Percentiles rank a stretch among this genome's conserved stretches.
These are phyloP conservation scores for Heritiera fomes DNA, from an alignment of 345 rosid genomes.

Conservation along the genomic window DNA sequence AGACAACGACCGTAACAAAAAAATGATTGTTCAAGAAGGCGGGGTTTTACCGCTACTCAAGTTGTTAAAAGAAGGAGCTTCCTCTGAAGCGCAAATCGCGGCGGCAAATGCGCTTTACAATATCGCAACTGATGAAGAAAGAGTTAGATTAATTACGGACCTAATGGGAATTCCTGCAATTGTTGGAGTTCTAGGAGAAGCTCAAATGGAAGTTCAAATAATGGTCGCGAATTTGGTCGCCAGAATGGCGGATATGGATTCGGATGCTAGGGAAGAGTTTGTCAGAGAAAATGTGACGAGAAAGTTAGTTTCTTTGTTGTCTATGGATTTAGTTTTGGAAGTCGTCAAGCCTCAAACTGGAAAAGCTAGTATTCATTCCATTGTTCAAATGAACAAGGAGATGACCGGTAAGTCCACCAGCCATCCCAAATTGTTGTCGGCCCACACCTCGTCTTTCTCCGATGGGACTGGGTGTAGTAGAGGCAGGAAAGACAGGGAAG, in stretches of 20 bases:
- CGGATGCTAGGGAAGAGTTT: constrained; percentile 48
- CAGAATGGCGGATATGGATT: constrained; percentile 48
- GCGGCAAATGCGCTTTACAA: constrained; percentile 45
- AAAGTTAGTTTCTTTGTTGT: constrained; percentile 47
- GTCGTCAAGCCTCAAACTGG: constrained; percentile 24
- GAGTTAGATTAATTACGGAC: constrained; percentile 38
- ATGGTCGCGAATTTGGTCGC: constrained; percentile 54
- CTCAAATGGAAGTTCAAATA: constrained; percentile 50
- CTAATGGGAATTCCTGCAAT: constrained; percentile 44
- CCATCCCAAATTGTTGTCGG: constrained; percentile 5
- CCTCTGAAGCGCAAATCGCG: constrained; percentile 52
- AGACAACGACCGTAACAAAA: constrained; percentile 58
- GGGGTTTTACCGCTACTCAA: constrained; percentile 52
- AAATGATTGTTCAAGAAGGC: constrained; percentile 61
- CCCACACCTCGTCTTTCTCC: constrained; percentile 26
- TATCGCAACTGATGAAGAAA: constrained; percentile 38
- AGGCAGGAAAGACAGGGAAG: constrained; percentile 49
- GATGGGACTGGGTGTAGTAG: constrained; percentile 51
- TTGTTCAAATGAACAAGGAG: constrained; percentile 57
- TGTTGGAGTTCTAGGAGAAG: constrained; percentile 50
- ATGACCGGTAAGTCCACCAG: constrained; percentile 20
- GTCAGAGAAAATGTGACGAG: constrained; percentile 47
- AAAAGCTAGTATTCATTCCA: constrained; percentile 48
- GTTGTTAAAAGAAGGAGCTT: constrained; percentile 52
- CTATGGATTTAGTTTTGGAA: constrained; percentile 39